Evolutionary conservation across 1,284 basidiomycete genomes (phyloP).

Genomic region (Cystobasidium sp.): DNA sequence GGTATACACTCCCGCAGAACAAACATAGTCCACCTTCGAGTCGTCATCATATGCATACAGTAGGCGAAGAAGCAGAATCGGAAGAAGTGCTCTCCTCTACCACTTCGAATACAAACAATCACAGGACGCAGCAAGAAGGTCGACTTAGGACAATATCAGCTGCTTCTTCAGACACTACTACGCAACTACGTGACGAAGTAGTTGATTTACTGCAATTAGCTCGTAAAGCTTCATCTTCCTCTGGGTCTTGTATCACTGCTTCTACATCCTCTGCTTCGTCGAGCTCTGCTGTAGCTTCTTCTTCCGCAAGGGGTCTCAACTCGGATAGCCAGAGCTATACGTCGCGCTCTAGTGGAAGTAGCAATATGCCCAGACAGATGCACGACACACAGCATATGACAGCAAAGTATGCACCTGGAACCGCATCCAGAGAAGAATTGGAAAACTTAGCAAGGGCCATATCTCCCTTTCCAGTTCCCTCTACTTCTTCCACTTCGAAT

Average conservation of each 20-base stretch:
- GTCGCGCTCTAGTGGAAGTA: too few species aligned
- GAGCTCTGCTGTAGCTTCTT: background rate
- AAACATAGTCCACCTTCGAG: background rate
- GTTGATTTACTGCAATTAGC: constrained; percentile 27
- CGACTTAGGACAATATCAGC: constrained; percentile 4
- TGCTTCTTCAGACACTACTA: constrained; percentile 10
- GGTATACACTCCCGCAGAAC: background rate
- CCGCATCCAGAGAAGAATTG: constrained; percentile 4
- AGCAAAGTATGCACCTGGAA: background rate
- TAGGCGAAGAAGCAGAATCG: constrained; percentile 26
- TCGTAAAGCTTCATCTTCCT: constrained; percentile 9
- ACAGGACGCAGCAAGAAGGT: background rate
- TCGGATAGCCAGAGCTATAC: too few species aligned
- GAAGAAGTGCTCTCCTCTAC: background rate
- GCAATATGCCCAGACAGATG: too few species aligned
- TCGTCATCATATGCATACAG: constrained; percentile 1
- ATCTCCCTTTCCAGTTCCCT: background rate
- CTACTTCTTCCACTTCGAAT: background rate
- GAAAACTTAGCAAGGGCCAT: constrained; percentile 8
- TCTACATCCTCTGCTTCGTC: constrained; percentile 2
- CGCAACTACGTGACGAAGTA: constrained; percentile 37
- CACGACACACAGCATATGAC: background rate
- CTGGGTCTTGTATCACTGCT: background rate
- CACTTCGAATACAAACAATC: background rate
- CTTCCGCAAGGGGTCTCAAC: too few species aligned